Base-by-base conservation (phyloP, 2,329 filamentous ascomycete genomes). In the Huntiella abstrusa region DNA sequence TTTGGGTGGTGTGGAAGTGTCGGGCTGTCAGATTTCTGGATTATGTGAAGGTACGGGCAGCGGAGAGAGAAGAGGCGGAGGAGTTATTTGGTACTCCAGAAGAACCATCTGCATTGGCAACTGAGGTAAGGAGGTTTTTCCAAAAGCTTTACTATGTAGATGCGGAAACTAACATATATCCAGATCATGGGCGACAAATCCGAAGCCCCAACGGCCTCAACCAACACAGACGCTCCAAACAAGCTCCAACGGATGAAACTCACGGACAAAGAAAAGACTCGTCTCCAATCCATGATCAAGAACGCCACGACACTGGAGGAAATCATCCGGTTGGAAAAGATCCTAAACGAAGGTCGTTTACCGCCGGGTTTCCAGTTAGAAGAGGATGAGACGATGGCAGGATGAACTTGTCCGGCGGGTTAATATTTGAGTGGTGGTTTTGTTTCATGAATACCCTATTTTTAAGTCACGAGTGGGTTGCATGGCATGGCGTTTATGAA, bases 231-330 rank as follows among this genome's bases (percentile, higher is more conserved):
- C 15, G 16, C 49, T 51, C 7, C 48, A 4, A 73, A 71, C 22
- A 83, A 80, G 60, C 73, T 83, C 47, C 80, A 84, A 52, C 73
- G 81, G 44, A 80, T 88, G 55, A 83, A 87, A 63, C 68, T 94
- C 54, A 95, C 87, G 3, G 85, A 88, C 34, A 78, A 78, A 58
- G 91, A 98, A 71, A 82, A 80, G 67, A 81, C 80, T 68, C 74
- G 76, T 52, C 74, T 96, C 51, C 79, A 92, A 63, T 80, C 85
- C 57, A 71, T 88, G 64, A 93, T 98, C 61, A 77, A 77, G 62
- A 84, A 83, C 57, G 88, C 91, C 4, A 86, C 80, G 60, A 93
- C 81, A 57, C 61, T 98, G 57, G 80, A 86, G 54, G 91, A 96
- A 65, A 92, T 98, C 58, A 80, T 84, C 48, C 72, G 76, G 54